A percentile compares a stretch with the other conserved stretches of the same genome.
These are phyloP conservation scores for Talaromyces verruculosus DNA, from an alignment of 2,329 filamentous ascomycete species.

Conservation along the genomic window DNA sequence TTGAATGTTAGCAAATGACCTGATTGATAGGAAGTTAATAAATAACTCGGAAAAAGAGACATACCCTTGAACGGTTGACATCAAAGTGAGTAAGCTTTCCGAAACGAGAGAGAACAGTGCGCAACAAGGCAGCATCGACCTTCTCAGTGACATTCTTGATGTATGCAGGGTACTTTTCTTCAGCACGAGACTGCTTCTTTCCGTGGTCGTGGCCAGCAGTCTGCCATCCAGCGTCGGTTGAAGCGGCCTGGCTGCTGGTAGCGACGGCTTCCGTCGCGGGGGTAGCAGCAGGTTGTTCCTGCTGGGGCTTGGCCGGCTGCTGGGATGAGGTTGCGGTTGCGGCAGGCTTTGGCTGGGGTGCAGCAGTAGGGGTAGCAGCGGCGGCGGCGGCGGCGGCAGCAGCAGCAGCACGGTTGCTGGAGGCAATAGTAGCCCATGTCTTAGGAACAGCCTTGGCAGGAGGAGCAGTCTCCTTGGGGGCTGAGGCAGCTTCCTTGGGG, in stretches of 20 bases:
- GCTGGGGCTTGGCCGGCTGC: slow-evolving; percentile 29
- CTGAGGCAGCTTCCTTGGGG: slow-evolving; percentile 42
- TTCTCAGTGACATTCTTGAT: slow-evolving; percentile 95
- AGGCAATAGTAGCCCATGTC: slow-evolving; percentile 66
- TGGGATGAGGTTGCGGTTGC: slow-evolving; percentile 21
- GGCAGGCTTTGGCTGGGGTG: slow-evolving; percentile 32
- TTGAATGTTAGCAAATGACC: background rate
- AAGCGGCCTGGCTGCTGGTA: slow-evolving; percentile 75
- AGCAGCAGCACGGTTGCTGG: slow-evolving; percentile 39
- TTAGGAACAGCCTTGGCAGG: slow-evolving; percentile 55
- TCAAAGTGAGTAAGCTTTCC: slow-evolving; percentile 65
- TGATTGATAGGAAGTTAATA: background rate
- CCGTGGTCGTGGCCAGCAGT: slow-evolving; percentile 75
- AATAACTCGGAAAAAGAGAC: slow-evolving; percentile 23
- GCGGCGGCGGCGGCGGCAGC: slow-evolving; percentile 51
- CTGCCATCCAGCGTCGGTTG: slow-evolving; percentile 76
- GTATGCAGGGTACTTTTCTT: slow-evolving; percentile 78
- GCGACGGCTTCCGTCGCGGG: slow-evolving; percentile 46
- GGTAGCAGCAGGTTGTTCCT: slow-evolving; percentile 39
- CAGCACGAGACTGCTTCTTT: slow-evolving; percentile 75
- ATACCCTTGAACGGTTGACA: slow-evolving; percentile 72
- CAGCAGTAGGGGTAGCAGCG: slow-evolving; percentile 38
- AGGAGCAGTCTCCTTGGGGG: slow-evolving; percentile 55
- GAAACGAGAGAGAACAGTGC: slow-evolving; percentile 67
- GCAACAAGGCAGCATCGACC: slow-evolving; percentile 72